Percentiles rank a stretch among this genome's conserved stretches.
These are phyloP conservation scores for Rhynchospora tenuis DNA, from an alignment of 176 grass and related monocot species.

Conservation along the genomic window DNA sequence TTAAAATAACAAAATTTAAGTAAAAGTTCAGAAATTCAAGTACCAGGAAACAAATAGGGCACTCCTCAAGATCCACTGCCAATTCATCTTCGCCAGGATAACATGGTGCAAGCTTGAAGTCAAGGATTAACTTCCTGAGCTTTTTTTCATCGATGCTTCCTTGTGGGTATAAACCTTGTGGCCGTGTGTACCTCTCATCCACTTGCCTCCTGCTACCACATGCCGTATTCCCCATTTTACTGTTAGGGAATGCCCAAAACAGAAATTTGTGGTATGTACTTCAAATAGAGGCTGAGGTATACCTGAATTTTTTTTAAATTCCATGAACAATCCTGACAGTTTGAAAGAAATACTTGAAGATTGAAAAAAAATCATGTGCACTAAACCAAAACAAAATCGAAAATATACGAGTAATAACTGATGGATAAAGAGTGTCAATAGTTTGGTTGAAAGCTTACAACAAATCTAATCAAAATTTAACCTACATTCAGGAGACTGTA, in stretches of 20 bases:
- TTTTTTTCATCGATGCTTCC: constrained; percentile 78
- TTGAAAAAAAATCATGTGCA: background rate
- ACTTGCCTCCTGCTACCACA: constrained; percentile 48
- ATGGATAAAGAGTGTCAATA: background rate
- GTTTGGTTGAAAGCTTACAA: background rate
- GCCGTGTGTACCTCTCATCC: constrained; percentile 78
- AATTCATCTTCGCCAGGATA: constrained; percentile 66
- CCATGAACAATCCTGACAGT: background rate
- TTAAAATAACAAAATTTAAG: background rate
- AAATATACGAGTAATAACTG: background rate
- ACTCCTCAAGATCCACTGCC: constrained; percentile 67
- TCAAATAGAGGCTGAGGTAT: background rate
- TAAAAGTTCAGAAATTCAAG: background rate
- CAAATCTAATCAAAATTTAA: background rate
- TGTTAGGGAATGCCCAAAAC: background rate
- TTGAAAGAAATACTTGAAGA: background rate
- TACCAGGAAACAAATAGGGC: constrained; percentile 97
- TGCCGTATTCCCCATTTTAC: constrained; percentile 48
- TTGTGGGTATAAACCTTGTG: constrained; percentile 89
- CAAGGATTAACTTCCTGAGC: constrained; percentile 79
- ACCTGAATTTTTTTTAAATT: background rate
- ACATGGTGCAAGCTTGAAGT: constrained; percentile 87
- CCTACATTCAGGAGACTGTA: background rate
- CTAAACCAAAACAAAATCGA: background rate
- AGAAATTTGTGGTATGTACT: background rate